Percentiles rank a stretch among this genome's conserved stretches.
Conservation (phyloP, 352 stramenopile species). For the Phytophthora idaei region DNA sequence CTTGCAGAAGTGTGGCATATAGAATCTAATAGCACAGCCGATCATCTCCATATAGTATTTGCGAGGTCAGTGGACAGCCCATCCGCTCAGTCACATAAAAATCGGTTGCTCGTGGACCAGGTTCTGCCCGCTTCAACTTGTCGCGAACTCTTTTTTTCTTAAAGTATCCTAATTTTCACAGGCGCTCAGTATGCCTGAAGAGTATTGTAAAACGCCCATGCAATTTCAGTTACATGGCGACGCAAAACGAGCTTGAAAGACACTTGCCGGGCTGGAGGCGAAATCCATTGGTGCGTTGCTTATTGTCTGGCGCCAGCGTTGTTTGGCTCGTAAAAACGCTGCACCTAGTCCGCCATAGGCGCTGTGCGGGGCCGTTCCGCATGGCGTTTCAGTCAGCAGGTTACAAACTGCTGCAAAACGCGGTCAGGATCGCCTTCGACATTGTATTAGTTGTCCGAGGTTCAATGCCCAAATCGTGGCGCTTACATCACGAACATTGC, state of each 20-base stretch:
- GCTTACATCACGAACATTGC: slow-evolving; percentile 27
- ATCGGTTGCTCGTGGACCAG: slow-evolving; percentile 5
- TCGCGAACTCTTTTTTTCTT: slow-evolving; percentile 10
- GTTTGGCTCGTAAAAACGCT: slow-evolving; percentile 17
- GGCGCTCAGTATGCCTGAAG: slow-evolving; percentile 18
- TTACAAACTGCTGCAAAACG: slow-evolving; percentile 8
- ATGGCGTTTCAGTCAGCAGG: neutral
- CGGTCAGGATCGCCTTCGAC: slow-evolving; percentile 1
- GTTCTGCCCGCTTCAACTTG: slow-evolving; percentile 31
- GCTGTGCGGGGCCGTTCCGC: neutral
- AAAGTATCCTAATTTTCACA: slow-evolving; percentile 9
- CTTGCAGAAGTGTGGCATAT: neutral
- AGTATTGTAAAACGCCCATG: slow-evolving; percentile 12
- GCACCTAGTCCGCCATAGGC: neutral
- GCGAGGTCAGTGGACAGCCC: neutral
- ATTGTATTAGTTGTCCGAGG: slow-evolving; percentile 5
- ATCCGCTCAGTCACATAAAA: slow-evolving; percentile 44
- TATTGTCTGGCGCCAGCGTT: neutral
- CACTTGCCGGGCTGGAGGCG: neutral
- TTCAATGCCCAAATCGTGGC: slow-evolving; percentile 34
- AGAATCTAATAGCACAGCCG: neutral
- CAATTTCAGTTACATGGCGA: slow-evolving; percentile 14
- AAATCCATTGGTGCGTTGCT: neutral
- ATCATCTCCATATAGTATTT: neutral
- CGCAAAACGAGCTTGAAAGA: slow-evolving; percentile 6